Base-by-base conservation (phyloP, 345 rosid genomes). In the Ceriops tagal region DNA sequence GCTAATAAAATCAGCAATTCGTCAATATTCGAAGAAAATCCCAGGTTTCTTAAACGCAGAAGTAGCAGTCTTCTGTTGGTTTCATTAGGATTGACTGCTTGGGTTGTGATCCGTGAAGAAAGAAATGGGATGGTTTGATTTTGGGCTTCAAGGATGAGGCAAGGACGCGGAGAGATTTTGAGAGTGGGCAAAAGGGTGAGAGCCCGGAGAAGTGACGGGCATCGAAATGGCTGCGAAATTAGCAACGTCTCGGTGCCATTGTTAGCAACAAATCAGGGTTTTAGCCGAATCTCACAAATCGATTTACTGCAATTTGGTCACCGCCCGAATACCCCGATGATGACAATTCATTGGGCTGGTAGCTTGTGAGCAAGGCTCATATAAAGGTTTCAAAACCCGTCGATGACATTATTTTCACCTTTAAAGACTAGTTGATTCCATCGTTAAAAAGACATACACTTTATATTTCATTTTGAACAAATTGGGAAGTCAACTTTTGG, bases 141-240 rank as follows among this genome's bases (percentile, higher is more conserved):
- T 49, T 20, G 35, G 27, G 28, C 39, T 53, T 16, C 65, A 66
- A 68, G 30, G 43, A 52, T 8, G 19, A 28, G 32, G 62, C 73
- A 67, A 71, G 79, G 59, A 49, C 66, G 4, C 1, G 74, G 46
- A 34, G 52, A 15, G 32, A 61, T 32, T 53, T 69, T 77, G 56
- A 52, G 64, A 58, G 64, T 11, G 57, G 61, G 59, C 57, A 32
- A 62, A 62, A 53, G 72, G 53, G 6, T 31, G 56, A 63, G 28
- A 10, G 81, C 58, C 30, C 30, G 30, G 30, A 28, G 30, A 28
- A 19, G 73, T 46, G 13, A 74, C 32, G 9, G 56, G 35, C 30
- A 71, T 71, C 37, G 78, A 37, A 55, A 66, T 73, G 32, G 66
- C 61, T 37, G 8, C 43, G 35, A 58, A 3, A 34, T 71, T 35